A percentile compares a stretch with the other conserved stretches of the same genome.
Evolutionary conservation across 1,284 basidiomycete species (phyloP).

Genomic region (Coniferiporia sulphurascens): DNA sequence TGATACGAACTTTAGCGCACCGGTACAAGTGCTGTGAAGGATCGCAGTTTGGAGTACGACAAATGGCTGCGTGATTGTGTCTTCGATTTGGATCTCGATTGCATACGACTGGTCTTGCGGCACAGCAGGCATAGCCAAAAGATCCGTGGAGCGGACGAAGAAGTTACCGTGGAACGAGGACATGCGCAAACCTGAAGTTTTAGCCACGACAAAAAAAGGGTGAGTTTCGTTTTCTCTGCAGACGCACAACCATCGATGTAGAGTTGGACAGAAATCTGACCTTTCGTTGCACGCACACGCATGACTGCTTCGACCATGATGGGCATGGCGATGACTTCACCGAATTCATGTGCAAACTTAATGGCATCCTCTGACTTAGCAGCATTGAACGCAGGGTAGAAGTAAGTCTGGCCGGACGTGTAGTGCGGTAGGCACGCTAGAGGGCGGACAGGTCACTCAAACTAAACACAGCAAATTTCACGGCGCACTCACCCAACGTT

Average conservation of each 20-base stretch:
- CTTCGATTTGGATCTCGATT: slow-evolving; percentile 97
- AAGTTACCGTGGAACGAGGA: slow-evolving; percentile 99
- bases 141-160: slow-evolving; percentile 96
- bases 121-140: slow-evolving; percentile 94
- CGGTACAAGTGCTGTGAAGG: slow-evolving; percentile 93
- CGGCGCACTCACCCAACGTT: slow-evolving; percentile 58
- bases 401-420: slow-evolving; percentile 97
- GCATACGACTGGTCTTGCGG: slow-evolving; percentile 96
- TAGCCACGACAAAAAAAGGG: neutral
- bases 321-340: slow-evolving; percentile 87
- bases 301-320: slow-evolving; percentile 98
- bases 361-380: slow-evolving; percentile 90
- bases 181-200: slow-evolving; percentile 79
- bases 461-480: neutral
- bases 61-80: slow-evolving; percentile 88
- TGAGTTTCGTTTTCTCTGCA: neutral
- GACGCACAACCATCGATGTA: neutral
- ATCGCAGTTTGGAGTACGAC: slow-evolving; percentile 97
- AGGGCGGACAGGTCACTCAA: slow-evolving; percentile 15
- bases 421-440: slow-evolving; percentile 91
- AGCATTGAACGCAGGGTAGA: slow-evolving; percentile 98
- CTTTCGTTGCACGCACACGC: slow-evolving; percentile 92
- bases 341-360: slow-evolving; percentile 98
- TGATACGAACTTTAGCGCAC: slow-evolving; percentile 34
- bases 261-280: slow-evolving; percentile 33